Percentiles rank a stretch among this genome's conserved stretches.
Conservation (phyloP, 257 asterid genomes). For the Capsicum rhomboideum region DNA sequence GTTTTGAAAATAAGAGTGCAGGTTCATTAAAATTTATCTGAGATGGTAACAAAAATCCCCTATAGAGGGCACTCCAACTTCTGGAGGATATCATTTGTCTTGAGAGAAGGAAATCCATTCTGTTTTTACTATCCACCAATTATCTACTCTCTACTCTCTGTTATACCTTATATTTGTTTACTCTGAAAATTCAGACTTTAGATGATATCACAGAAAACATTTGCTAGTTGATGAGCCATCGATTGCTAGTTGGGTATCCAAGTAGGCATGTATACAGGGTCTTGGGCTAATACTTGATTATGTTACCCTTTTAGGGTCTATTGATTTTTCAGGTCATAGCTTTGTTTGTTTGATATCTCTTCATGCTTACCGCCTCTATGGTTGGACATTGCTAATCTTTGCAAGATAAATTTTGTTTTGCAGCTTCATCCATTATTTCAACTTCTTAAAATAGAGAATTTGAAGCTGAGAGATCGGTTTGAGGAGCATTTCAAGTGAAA, state of each 20-base stretch:
- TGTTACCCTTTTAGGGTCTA: background rate
- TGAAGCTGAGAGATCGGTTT: background rate
- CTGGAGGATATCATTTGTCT: background rate
- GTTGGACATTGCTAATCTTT: too few species aligned
- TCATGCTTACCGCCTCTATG: too few species aligned
- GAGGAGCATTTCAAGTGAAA: too few species aligned
- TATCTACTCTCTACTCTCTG: background rate
- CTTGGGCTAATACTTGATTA: too few species aligned
- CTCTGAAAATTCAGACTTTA: background rate
- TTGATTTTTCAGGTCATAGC: too few species aligned
- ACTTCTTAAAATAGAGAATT: background rate
- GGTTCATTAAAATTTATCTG: background rate
- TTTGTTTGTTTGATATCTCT: background rate
- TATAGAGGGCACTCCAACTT: background rate
- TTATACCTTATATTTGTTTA: background rate
- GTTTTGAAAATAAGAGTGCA: background rate
- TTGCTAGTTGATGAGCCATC: background rate
- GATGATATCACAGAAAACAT: background rate
- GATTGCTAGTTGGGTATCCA: too few species aligned
- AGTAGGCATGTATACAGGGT: too few species aligned
- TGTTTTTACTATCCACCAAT: background rate
- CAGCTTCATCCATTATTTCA: background rate
- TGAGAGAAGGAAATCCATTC: background rate
- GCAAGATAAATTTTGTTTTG: background rate
- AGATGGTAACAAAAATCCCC: background rate